Evolutionary conservation across 805 yeast species (phyloP), one percentile per base, ranked within the genome.

Genomic region (Yarrowia sp.): DNA sequence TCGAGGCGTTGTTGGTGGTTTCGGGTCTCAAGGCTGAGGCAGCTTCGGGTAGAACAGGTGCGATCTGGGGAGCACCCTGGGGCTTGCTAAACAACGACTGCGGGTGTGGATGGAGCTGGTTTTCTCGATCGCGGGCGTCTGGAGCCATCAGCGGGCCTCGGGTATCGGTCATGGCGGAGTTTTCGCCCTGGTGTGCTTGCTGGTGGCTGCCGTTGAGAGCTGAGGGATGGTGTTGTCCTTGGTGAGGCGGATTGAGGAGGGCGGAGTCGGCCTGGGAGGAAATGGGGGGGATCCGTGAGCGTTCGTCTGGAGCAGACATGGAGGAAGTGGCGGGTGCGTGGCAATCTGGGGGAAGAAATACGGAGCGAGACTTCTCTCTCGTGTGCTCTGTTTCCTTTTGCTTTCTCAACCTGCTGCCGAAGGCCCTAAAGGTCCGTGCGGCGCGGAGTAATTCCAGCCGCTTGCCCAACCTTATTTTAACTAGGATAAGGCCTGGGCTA

Each of bases 361-460:
- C 30, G 30, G 30, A 24, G 30, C 30, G 30, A 24, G 30, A 24
- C 30, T 24, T 24, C 30, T 24, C 30, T 24, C 30, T 24, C 30
- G 30, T 24, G 30, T 24, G 30, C 30, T 24, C 30, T 24, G 30
- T 24, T 24, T 24, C 30, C 30, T 38, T 30, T 58, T 30, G 64
- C 64, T 58, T 42, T 58, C 64, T 58, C 19, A 30, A 17, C 9
- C 10, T 56, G 49, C 63, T 40, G 63, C 63, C 40, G 50, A 58
- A 33, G 40, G 64, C 20, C 50, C 64, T 43, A 58, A 42, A 38
- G 46, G 50, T 58, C 64, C 50, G 64, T 58, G 64, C 64, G 64
- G 64, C 64, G 64, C 64, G 64, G 64, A 58, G 64, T 58, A 58
- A 58, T 58, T 56, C 64, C 64, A 58, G 64, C 64, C 64, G 64